Percentiles rank a stretch among this genome's conserved stretches.
phyloP scores from a whole-genome alignment of 2,329 filamentous ascomycete genomes.

The Beauveria caledonica region DNA sequence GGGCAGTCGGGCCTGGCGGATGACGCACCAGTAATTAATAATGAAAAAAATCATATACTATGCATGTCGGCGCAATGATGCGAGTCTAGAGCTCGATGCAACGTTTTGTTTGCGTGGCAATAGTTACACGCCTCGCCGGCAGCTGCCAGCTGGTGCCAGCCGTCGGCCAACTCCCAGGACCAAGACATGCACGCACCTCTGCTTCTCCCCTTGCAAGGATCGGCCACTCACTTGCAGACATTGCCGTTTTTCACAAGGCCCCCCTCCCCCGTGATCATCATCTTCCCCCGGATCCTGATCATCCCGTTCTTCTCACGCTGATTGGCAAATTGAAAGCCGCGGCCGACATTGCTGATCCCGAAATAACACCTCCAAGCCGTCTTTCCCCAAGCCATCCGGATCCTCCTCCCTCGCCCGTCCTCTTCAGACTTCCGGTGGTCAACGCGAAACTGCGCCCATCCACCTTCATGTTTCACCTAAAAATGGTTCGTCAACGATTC shows the following conservation, averaged over 20 bases:
- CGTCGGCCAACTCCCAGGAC: background rate
- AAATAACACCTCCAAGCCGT: background rate
- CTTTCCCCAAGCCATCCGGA: background rate
- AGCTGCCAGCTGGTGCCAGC: background rate
- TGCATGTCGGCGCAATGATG: background rate
- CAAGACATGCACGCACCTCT: background rate
- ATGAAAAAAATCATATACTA: background rate
- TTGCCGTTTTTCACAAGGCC: no score
- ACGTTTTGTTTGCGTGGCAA: background rate
- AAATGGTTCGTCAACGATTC: conserved; percentile 1
- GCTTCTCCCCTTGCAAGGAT: background rate
- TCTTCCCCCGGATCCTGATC: background rate
- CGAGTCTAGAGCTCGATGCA: background rate
- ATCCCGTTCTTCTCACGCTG: background rate
- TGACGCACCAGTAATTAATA: background rate
- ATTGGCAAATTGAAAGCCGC: background rate
- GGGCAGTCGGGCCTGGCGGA: no score
- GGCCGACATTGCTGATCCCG: background rate
- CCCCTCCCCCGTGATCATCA: background rate
- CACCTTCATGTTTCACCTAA: conserved; percentile 3
- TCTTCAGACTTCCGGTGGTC: background rate
- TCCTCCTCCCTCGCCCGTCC: background rate
- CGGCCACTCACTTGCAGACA: no score
- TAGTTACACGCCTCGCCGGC: background rate
- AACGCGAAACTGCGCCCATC: conserved; percentile 6